A percentile compares a stretch with the other conserved stretches of the same genome.
Conservation (phyloP, 768 basidiomycete species). For the Rhizopogon rudus region DNA sequence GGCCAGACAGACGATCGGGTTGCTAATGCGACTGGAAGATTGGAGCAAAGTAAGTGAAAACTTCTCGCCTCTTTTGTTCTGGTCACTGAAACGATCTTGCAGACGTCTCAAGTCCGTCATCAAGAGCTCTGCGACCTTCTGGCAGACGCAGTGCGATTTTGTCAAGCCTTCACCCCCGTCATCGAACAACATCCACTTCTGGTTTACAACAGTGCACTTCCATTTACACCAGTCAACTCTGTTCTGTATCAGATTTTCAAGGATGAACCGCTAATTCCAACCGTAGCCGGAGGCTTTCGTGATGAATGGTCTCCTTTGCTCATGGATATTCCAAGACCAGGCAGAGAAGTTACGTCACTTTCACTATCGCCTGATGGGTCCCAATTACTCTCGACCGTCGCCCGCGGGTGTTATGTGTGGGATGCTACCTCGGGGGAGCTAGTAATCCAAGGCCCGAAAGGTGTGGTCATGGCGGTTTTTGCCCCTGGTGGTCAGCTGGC, state of each 20-base stretch:
- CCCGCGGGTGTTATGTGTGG: conserved; percentile 16
- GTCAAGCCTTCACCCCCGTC: conserved; percentile 23
- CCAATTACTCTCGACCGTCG: conserved; percentile 22
- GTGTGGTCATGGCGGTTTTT: conserved; percentile 20
- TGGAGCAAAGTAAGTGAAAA: conserved; percentile 19
- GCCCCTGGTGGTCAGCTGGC: conserved; percentile 22
- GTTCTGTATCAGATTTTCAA: conserved; percentile 23
- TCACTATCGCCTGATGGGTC: conserved; percentile 24
- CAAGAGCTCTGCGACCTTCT: conserved; percentile 13
- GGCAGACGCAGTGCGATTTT: conserved; percentile 26
- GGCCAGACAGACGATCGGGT: conserved; percentile 26
- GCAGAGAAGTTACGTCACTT: conserved; percentile 11
- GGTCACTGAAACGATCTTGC: background rate
- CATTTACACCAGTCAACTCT: conserved; percentile 24
- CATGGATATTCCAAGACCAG: conserved; percentile 19
- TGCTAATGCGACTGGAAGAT: conserved; percentile 19
- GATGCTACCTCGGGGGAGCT: conserved; percentile 25
- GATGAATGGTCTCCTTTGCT: conserved; percentile 27
- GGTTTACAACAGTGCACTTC: conserved; percentile 26
- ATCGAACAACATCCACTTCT: conserved; percentile 30
- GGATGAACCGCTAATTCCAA: conserved; percentile 15
- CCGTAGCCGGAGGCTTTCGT: conserved; percentile 23
- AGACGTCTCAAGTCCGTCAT: conserved; percentile 12
- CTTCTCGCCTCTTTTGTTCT: background rate
- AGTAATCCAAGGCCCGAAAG: conserved; percentile 8